Percentiles rank a stretch among this genome's conserved stretches.
phyloP scores from a whole-genome alignment of 768 basidiomycete genomes.

The Lentinula aciculospora region DNA sequence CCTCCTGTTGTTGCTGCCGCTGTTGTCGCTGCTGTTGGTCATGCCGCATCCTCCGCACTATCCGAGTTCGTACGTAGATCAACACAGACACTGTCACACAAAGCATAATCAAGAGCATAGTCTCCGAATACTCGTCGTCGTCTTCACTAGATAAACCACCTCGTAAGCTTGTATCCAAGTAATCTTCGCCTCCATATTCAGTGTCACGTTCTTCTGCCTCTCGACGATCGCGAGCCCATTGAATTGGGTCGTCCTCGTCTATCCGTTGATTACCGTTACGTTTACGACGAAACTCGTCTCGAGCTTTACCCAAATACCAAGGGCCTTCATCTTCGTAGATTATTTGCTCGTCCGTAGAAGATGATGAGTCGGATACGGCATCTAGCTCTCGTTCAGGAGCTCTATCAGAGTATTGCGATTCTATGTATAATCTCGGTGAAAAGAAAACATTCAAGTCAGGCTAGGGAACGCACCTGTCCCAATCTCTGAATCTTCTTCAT shows the following conservation, averaged over 20 bases:
- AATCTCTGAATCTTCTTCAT: constrained; percentile 38
- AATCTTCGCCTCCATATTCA: constrained; percentile 80
- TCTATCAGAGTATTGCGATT: constrained; percentile 17
- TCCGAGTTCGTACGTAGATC: constrained; percentile 74
- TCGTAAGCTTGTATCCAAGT: constrained; percentile 64
- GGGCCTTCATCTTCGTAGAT: constrained; percentile 48
- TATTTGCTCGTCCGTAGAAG: constrained; percentile 28
- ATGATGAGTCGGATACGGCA: constrained; percentile 19
- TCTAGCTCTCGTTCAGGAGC: constrained; percentile 31
- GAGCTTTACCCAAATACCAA: constrained; percentile 83
- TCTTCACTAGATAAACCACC: constrained; percentile 52
- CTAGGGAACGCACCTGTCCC: not conserved
- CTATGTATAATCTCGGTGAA: not conserved
- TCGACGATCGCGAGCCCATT: constrained; percentile 78
- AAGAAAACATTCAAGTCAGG: constrained; percentile 26
- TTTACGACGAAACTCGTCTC: constrained; percentile 68
- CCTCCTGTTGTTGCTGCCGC: constrained; percentile 32
- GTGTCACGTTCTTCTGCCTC: constrained; percentile 69
- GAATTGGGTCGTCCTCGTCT: constrained; percentile 62
- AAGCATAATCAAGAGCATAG: constrained; percentile 68
- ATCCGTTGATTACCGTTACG: constrained; percentile 31
- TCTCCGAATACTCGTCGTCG: constrained; percentile 71
- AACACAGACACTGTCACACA: constrained; percentile 70
- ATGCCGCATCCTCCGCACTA: constrained; percentile 65
- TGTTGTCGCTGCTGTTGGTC: constrained; percentile 48